Conservation (phyloP, 805 yeast genomes). For the Torulaspora maleeae region DNA sequence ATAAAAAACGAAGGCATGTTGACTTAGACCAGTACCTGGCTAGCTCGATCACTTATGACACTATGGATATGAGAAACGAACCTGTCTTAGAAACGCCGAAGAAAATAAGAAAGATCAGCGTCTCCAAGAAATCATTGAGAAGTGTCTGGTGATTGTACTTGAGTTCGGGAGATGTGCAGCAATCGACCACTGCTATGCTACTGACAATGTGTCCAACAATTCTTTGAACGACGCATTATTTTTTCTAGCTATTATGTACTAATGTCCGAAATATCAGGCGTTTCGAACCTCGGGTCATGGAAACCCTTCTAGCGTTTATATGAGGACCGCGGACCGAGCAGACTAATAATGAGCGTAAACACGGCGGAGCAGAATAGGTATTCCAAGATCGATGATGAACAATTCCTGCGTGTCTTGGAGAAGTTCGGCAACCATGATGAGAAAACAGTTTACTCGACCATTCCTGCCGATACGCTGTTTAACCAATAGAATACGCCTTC, state of each 20-base stretch:
- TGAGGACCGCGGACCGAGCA: neutral
- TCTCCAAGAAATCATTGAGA: slow-evolving; percentile 31
- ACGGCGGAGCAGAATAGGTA: neutral
- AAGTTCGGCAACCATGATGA: neutral
- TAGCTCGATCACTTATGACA: slow-evolving; percentile 19
- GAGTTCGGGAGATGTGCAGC: neutral
- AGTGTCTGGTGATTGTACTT: slow-evolving; percentile 25
- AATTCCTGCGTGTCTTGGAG: neutral
- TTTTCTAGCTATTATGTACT: slow-evolving; percentile 1
- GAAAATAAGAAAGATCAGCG: slow-evolving; percentile 32
- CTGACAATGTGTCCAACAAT: neutral
- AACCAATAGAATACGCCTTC: slow-evolving; percentile 15
- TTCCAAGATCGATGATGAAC: neutral
- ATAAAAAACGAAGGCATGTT: slow-evolving; percentile 22
- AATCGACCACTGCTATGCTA: neutral
- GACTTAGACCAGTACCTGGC: slow-evolving; percentile 21
- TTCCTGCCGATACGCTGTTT: slow-evolving; percentile 7
- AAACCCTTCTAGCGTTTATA: neutral
- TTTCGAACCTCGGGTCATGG: neutral
- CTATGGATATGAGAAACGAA: slow-evolving; percentile 8
- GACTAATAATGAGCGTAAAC: neutral
- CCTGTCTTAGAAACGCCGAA: slow-evolving; percentile 11
- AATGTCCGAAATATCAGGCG: slow-evolving; percentile 1
- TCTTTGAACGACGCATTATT: neutral
- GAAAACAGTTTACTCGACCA: neutral